Evolutionary conservation across 2,329 filamentous ascomycete genomes (phyloP), one percentile per base, ranked within the genome.

Genomic region (Cladosporium sphaerospermum): DNA sequence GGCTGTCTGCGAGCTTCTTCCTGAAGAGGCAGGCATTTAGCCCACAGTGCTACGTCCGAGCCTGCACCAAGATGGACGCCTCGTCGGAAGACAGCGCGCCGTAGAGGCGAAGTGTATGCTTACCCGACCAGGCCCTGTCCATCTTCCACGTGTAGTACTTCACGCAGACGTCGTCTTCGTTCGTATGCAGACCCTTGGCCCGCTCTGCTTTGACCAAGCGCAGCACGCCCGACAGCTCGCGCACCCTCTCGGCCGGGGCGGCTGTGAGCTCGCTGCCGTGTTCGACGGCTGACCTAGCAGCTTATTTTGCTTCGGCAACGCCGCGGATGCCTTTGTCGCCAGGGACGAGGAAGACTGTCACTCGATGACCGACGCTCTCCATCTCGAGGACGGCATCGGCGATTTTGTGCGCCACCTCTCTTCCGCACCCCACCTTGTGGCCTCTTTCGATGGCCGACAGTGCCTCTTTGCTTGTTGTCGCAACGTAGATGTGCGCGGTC

Each of bases 211-310:
- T 43, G 28, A 50, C 36, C 47, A 50, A 42, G 37, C 37, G 13
- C 36, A 50, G 47, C 16, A 50, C 47, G n/a, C 47, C 45, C 39
- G 37, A 42, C 37, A 43, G 37, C 37, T 50, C 36, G 39, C 37
- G 47, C 36, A 42, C 47, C 36, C 36, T 50, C 47, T 50, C 28
- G 14, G 23, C 19, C 23, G 37, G 47, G 47, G 13, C 47, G 36
- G 47, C 37, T 43, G 36, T 50, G 36, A 31, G 81, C 7, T 77
- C 76, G 67, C 83, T 75, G 28, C 75, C 73, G 19, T 37, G 37
- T 3, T 37, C 33, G 7, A 23, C 28, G 8, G 4, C 16, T 47
- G 32, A 3, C 3, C 1, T 39, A 23, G 45, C 33, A 6, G 19
- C 19, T 3, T 39, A 3, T 39, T 39, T 39, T 4, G 36, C 36